Percentiles rank a stretch among this genome's conserved stretches.
These are phyloP conservation scores for Fusarium sulawesiense DNA, from an alignment of 2,329 filamentous ascomycete species.

Conservation along the genomic window DNA sequence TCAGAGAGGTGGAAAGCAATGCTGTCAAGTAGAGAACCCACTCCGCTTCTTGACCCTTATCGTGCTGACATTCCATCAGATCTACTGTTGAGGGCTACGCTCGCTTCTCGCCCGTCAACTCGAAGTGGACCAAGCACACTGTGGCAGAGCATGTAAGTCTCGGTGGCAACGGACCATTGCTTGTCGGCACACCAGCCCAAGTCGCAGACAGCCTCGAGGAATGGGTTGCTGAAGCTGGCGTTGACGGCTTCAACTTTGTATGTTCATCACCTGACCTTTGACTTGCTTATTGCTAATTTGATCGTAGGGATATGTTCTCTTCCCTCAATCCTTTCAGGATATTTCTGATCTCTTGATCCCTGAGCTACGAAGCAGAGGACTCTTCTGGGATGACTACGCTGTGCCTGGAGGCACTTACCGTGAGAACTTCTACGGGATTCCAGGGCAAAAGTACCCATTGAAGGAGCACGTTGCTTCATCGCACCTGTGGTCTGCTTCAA, in stretches of 20 bases:
- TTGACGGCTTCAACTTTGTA: conserved; percentile 78
- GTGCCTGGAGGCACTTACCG: conserved; percentile 57
- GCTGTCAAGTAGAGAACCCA: conserved; percentile 57
- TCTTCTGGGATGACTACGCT: conserved; percentile 65
- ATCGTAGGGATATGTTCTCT: conserved; percentile 43
- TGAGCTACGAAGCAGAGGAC: conserved; percentile 69
- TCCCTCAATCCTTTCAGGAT: conserved; percentile 73
- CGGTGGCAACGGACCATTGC: conserved; percentile 71
- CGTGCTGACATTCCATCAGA: neutral
- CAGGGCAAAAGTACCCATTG: neutral
- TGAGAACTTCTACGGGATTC: conserved; percentile 55
- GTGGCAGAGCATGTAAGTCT: conserved; percentile 75
- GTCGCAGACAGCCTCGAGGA: conserved; percentile 75
- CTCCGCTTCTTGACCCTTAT: conserved; percentile 44
- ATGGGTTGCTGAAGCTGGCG: conserved; percentile 75
- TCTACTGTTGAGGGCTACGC: neutral
- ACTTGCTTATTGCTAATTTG: neutral
- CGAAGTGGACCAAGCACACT: conserved; percentile 76
- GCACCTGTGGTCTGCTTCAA: neutral
- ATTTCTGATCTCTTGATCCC: conserved; percentile 66
- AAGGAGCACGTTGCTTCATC: neutral
- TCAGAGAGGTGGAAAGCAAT: conserved; percentile 71
- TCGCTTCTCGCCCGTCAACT: neutral
- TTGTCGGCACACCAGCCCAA: conserved; percentile 72
- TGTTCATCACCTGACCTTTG: neutral